These are phyloP conservation scores for Fusarium musae DNA, from an alignment of 2,329 filamentous ascomycete genomes.

Conservation along the genomic window DNA sequence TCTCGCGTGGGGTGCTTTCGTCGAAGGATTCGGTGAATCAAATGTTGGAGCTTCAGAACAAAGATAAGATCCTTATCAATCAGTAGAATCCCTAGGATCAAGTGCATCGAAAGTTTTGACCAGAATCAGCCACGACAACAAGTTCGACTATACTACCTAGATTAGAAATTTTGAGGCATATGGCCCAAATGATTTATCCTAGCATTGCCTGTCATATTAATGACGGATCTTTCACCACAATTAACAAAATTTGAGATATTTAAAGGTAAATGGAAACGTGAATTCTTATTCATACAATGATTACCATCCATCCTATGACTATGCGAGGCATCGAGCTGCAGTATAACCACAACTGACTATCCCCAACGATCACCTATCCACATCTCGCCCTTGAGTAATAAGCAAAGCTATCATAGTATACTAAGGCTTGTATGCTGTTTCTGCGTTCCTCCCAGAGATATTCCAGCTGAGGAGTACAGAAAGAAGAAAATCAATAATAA, in stretches of 20 bases:
- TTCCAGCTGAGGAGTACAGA: slow-evolving; percentile 4
- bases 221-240: neutral
- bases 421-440: slow-evolving; percentile 36
- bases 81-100: neutral
- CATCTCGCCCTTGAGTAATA: slow-evolving; percentile 15
- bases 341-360: slow-evolving; percentile 12
- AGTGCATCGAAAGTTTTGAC: neutral
- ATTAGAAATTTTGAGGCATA: neutral
- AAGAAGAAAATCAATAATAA: slow-evolving; percentile 17
- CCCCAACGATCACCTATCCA: slow-evolving; percentile 12
- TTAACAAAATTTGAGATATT: neutral
- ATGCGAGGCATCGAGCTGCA: slow-evolving; percentile 21
- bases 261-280: slow-evolving; percentile 25
- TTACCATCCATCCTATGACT: slow-evolving; percentile 41
- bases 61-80: slow-evolving; percentile 28
- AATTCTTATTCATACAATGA: slow-evolving; percentile 44
- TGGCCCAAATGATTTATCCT: too few species aligned
- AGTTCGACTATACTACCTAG: neutral
- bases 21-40: slow-evolving; percentile 12
- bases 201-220: neutral
- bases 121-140: neutral
- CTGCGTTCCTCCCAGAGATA: slow-evolving; percentile 8
- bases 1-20: slow-evolving; percentile 1
- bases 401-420: slow-evolving; percentile 30
- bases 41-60: neutral